Conservation (phyloP, 805 yeast species). For the Candida montana region DNA sequence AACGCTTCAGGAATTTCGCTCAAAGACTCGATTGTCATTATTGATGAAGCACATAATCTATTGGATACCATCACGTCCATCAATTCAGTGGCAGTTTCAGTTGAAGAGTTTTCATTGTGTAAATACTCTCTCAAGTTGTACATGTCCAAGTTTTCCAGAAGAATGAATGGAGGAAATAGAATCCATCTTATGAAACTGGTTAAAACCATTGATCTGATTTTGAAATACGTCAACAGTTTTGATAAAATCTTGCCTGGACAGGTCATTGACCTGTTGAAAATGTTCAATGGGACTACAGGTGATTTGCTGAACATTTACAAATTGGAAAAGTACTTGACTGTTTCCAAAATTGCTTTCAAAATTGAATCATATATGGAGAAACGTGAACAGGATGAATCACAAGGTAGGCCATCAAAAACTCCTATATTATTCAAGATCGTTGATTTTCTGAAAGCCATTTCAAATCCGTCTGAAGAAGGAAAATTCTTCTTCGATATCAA, state of each 20-base stretch:
- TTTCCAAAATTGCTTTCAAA: constrained; percentile 77
- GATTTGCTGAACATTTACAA: constrained; percentile 69
- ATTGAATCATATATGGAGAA: constrained; percentile 62
- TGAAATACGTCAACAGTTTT: constrained; percentile 37
- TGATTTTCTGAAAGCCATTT: constrained; percentile 55
- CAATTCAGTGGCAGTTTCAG: constrained; percentile 55
- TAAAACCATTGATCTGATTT: constrained; percentile 49
- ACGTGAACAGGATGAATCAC: constrained; percentile 13
- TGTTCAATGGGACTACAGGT: constrained; percentile 55
- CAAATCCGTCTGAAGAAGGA: constrained; percentile 79
- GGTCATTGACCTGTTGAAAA: constrained; percentile 43
- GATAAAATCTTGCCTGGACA: constrained; percentile 44
- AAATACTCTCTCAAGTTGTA: constrained; percentile 49
- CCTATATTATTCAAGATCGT: constrained; percentile 65
- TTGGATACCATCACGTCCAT: constrained; percentile 69
- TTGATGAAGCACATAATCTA: constrained; percentile 92
- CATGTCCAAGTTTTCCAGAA: constrained; percentile 51
- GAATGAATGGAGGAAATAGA: constrained; percentile 67
- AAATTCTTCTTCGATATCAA: constrained; percentile 59
- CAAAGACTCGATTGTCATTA: constrained; percentile 61
- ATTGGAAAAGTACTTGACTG: constrained; percentile 55
- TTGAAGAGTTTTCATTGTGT: constrained; percentile 41
- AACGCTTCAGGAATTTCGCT: constrained; percentile 53
- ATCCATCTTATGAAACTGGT: constrained; percentile 60
- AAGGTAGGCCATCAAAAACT: constrained; percentile 4